Conservation (phyloP, 2,329 filamentous ascomycete genomes). For the Diaporthe velutina region DNA sequence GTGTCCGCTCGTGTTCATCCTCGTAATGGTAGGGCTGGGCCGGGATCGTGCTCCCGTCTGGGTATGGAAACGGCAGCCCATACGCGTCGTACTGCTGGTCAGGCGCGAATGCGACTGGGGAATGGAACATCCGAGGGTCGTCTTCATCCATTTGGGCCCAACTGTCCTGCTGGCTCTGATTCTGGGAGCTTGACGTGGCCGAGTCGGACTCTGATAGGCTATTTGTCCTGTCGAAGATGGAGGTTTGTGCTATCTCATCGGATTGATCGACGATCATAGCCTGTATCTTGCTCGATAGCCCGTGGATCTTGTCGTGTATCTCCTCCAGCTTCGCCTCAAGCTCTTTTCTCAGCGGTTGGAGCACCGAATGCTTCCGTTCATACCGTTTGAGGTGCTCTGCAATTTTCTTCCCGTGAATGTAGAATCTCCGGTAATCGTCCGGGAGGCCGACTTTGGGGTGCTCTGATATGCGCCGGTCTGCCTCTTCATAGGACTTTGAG, state of each 20-base stretch:
- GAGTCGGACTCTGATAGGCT: constrained; percentile 62
- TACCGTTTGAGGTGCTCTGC: constrained; percentile 56
- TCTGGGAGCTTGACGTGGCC: constrained; percentile 54
- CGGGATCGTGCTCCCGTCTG: constrained; percentile 45
- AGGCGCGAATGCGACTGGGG: constrained; percentile 47
- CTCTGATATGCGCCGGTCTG: constrained; percentile 57
- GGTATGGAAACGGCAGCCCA: constrained; percentile 50
- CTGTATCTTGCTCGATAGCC: constrained; percentile 56
- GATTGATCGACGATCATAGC: constrained; percentile 53
- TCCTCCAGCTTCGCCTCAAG: constrained; percentile 53
- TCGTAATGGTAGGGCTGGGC: constrained; percentile 43
- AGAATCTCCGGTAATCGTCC: constrained; percentile 66
- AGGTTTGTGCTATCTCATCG: constrained; percentile 51
- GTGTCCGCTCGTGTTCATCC: constrained; percentile 49
- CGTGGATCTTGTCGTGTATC: constrained; percentile 58
- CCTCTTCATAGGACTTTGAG: constrained; percentile 62
- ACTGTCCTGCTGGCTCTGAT: constrained; percentile 43
- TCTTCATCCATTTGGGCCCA: constrained; percentile 45
- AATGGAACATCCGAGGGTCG: constrained; percentile 45
- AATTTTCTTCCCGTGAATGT: constrained; percentile 64
- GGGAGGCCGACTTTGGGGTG: constrained; percentile 58
- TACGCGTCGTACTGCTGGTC: constrained; percentile 49
- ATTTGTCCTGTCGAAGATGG: constrained; percentile 65
- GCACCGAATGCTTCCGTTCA: constrained; percentile 48
- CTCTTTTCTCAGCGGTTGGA: constrained; percentile 47